A percentile compares a stretch with the other conserved stretches of the same genome.
phyloP scores from a whole-genome alignment of 257 asterid genomes.

The Capsicum chinense region DNA sequence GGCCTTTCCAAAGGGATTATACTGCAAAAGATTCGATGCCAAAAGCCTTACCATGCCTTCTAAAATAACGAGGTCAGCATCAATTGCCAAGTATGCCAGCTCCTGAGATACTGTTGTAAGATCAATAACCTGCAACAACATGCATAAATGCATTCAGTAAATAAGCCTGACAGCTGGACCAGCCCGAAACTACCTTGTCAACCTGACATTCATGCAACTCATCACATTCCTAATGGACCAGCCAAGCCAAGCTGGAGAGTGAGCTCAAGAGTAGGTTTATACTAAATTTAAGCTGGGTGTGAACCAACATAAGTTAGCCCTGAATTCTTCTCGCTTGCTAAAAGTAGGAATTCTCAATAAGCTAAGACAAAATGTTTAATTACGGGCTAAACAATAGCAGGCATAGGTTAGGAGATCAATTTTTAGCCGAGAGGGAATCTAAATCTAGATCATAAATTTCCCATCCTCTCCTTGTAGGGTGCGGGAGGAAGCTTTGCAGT shows the following conservation, averaged over 20 bases:
- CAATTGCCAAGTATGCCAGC: constrained; percentile 86
- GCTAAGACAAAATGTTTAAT: background rate
- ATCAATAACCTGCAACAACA: constrained; percentile 71
- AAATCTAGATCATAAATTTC: background rate
- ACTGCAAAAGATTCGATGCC: background rate
- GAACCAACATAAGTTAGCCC: background rate
- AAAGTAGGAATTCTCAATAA: constrained; percentile 25
- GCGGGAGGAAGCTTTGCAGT: background rate
- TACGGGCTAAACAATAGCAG: background rate
- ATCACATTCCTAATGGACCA: background rate
- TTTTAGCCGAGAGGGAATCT: background rate
- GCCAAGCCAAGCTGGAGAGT: constrained; percentile 17
- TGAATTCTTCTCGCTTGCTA: background rate
- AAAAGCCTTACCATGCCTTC: constrained; percentile 87
- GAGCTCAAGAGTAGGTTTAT: background rate
- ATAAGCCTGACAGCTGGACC: constrained; percentile 15
- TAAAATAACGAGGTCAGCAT: constrained; percentile 87
- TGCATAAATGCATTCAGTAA: constrained; percentile 24
- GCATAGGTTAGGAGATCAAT: background rate
- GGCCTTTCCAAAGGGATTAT: background rate
- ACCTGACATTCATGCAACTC: background rate
- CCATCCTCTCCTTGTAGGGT: background rate
- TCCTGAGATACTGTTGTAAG: constrained; percentile 89
- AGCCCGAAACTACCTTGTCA: background rate
- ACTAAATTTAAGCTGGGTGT: background rate